These are phyloP conservation scores for Suillus ampliporus DNA, from an alignment of 768 basidiomycete species.

Conservation along the genomic window DNA sequence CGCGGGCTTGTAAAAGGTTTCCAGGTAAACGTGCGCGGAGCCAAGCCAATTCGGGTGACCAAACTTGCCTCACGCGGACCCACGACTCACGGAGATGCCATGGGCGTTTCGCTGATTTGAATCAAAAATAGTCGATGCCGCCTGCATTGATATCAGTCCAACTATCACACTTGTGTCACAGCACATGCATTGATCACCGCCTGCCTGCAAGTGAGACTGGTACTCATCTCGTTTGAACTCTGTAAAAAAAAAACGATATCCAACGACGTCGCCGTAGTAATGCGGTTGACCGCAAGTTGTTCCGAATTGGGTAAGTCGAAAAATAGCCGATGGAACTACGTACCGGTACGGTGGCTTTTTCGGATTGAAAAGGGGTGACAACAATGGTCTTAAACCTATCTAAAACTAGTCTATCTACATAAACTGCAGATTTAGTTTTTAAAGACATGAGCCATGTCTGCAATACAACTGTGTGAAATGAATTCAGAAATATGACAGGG, in stretches of 20 bases:
- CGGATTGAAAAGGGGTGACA: conserved; percentile 3
- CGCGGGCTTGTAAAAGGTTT: conserved; percentile 6
- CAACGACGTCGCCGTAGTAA: no score
- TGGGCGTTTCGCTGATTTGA: neutral
- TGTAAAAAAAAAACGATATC: no score
- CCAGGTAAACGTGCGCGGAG: conserved; percentile 6
- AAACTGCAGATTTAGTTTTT: conserved; percentile 1
- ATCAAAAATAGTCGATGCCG: conserved; percentile 2
- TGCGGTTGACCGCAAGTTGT: no score
- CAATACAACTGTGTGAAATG: conserved; percentile 4
- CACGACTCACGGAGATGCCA: neutral
- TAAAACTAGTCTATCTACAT: neutral
- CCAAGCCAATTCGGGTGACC: neutral
- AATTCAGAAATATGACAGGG: conserved; percentile 6
- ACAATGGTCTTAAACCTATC: neutral
- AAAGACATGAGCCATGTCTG: neutral
- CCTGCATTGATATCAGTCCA: neutral
- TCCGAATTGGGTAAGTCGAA: neutral
- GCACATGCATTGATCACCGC: no score
- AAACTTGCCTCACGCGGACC: conserved; percentile 7
- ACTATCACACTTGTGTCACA: neutral
- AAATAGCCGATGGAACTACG: conserved; percentile 3
- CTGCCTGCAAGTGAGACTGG: no score
- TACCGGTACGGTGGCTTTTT: conserved; percentile 3
- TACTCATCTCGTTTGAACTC: no score